These are phyloP conservation scores for Yarrowia keelungensis DNA, from an alignment of 805 yeast species.

Conservation along the genomic window DNA sequence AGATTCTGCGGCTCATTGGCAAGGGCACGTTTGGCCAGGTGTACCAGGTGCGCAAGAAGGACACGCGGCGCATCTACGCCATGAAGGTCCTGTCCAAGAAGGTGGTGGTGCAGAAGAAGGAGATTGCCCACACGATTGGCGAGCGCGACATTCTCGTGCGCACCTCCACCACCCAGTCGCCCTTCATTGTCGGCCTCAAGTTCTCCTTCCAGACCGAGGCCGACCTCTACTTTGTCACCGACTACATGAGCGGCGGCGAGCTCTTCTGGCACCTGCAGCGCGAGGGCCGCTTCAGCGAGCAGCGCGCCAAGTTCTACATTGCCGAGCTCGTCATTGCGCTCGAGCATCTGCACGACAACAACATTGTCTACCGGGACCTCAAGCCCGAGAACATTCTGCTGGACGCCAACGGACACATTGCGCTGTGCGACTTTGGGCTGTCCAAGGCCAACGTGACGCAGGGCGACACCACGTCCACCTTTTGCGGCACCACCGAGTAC, in stretches of 20 bases:
- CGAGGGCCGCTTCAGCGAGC: conserved; percentile 93
- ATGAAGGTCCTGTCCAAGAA: conserved; percentile 96
- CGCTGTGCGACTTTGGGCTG: conserved; percentile 95
- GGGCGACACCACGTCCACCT: conserved; percentile 92
- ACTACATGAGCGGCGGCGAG: conserved; percentile 98
- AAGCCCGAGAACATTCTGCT: conserved; percentile 95
- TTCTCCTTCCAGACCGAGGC: conserved; percentile 95
- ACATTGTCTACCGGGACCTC: conserved; percentile 93
- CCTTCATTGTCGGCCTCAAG: conserved; percentile 95
- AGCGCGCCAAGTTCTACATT: conserved; percentile 93
- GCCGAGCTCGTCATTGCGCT: conserved; percentile 93
- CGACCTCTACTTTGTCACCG: conserved; percentile 92
- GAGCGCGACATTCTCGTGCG: conserved; percentile 94
- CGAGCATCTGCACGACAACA: conserved; percentile 94
- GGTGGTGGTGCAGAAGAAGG: conserved; percentile 94
- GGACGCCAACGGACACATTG: conserved; percentile 97
- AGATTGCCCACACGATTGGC: conserved; percentile 97
- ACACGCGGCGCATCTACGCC: conserved; percentile 90
- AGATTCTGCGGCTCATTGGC: conserved; percentile 86
- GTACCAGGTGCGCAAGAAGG: conserved; percentile 90
- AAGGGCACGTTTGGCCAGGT: conserved; percentile 99
- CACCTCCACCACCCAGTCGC: conserved; percentile 84
- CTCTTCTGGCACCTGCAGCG: conserved; percentile 95
- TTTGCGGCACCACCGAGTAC: conserved; percentile 98
- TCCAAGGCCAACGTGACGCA: conserved; percentile 89